Evolutionary conservation across 2,329 filamentous ascomycete species (phyloP).

Genomic region (Didymosphaeria variabile): DNA sequence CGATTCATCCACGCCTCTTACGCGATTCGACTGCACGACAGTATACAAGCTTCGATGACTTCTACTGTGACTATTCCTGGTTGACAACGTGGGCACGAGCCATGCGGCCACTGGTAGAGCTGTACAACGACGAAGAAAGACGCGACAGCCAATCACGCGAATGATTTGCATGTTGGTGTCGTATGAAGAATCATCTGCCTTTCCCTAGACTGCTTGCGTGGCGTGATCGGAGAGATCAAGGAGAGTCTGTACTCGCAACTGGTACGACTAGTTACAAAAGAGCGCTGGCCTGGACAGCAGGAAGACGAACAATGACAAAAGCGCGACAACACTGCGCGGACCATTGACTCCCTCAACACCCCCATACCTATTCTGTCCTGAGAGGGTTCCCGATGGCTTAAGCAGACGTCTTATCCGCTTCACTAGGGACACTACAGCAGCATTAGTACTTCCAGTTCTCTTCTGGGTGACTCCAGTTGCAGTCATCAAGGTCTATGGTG

Average conservation of each 20-base stretch:
- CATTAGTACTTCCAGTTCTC: background rate
- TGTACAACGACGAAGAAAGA: background rate
- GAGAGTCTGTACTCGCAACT: no score
- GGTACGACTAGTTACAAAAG: no score
- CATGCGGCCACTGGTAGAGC: background rate
- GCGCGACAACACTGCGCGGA: background rate
- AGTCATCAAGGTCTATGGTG: background rate
- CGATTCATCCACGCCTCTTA: background rate
- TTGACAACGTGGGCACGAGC: constrained; percentile 1
- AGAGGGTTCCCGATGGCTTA: background rate
- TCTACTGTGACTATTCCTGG: background rate
- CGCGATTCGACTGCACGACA: background rate
- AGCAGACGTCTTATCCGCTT: background rate
- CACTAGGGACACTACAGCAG: background rate
- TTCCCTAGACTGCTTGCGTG: background rate
- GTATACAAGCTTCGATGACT: background rate
- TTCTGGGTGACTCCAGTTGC: background rate
- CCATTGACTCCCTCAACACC: background rate
- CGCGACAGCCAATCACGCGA: no score
- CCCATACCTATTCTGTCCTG: background rate
- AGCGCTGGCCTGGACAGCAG: background rate
- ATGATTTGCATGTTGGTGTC: background rate
- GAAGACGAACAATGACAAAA: background rate
- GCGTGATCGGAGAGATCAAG: no score
- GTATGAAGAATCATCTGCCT: background rate